Evolutionary conservation across 305 asterid genomes (phyloP), one percentile per base, ranked within the genome.

Genomic region (Lippia alba): DNA sequence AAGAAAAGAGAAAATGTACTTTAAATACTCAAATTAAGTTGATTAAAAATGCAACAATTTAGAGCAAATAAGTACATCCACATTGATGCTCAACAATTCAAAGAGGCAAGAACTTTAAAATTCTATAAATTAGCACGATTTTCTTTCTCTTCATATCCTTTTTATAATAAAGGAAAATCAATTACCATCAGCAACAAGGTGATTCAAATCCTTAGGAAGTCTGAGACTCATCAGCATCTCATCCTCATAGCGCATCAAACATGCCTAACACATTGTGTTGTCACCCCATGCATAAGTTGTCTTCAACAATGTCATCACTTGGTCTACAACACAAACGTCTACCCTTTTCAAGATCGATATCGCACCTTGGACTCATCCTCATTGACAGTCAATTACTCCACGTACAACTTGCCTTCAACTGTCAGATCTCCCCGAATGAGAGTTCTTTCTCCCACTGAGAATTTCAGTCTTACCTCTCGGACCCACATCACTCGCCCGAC

Each of bases 331-430:
- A 72, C 75, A 63, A 70, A 71, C 55, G 80, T 69, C 56, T 79
- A 69, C 79, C 74, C 82, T 9, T 11, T 80, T 59, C 79, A 76
- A 58, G 85, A 73, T 61, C 81, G 69, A 24, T 85, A 78, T 56
- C 79, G 87, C 67, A 86, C 90, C 0, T 83, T 87, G 14, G 93
- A 91, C 78, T 89, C 97, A 8, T 88, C 96, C 74, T 74, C 90
- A 0, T 57, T 83, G 60, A 75, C 59, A 12, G 78, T 69, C 40
- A 73, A 74, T 56, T 45, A 72, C 71, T 18, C 66, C 36, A 15
- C 62, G 2, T 56, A 57, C 71, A 76, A 82, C 77, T 82, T 86
- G 11, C 78, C 87, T 19, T 78, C 87, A 8, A 80, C 77, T 12
- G 56, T 78, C 72, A 72, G 64, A 78, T 86, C 79, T 86, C 89